Base-by-base conservation (phyloP, 208 protist genomes). In the Trypanosoma mega region DNA sequence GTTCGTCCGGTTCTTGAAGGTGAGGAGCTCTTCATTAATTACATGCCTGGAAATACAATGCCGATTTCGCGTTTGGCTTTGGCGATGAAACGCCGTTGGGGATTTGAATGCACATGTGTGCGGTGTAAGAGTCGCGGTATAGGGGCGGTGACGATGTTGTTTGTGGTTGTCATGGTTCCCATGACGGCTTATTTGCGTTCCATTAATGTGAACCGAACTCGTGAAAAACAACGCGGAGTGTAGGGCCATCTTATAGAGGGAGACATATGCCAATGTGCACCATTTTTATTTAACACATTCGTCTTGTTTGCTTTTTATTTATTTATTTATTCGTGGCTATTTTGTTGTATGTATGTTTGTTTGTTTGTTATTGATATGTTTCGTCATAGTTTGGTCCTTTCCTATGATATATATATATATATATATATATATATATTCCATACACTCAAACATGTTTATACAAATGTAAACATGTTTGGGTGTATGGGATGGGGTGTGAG, bases 81-180 rank as follows among this genome's bases (percentile, higher is more conserved):
- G 34, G 82, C 87, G 16, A 87, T 93, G 83, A 82, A 87, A 62
- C 75, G 72, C 26, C 76, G 87, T 18, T 93, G 87, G 83, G 87
- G 87, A 16, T 93, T 93, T 54, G 87, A 93, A 62, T 93, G 87
- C 67, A 78, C 83, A 1, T 93, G 87, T 31, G 76, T 89, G 8
- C 60, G 56, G 44, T 93, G 87, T 71, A 85, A 86, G 72, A 87
- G 79, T 56, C 76, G 87, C 20, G 81, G 73, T 2, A 81, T 90
- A 18, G 80, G 74, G 21, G 87, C 82, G 2, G 75, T 89, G n/a
- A 84, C 75, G 11, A 51, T 76, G 6, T 12, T 82, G 1, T 93
- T 90, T 72, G 74, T 88, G 0, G 63, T 78, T 16, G 59, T 87
- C 14, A 57, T 88, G 36, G 54, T 92, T 6, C 85, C 85, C 37